These are phyloP conservation scores for Kodamaea neixiangensis DNA, from an alignment of 805 yeast species.

Conservation along the genomic window DNA sequence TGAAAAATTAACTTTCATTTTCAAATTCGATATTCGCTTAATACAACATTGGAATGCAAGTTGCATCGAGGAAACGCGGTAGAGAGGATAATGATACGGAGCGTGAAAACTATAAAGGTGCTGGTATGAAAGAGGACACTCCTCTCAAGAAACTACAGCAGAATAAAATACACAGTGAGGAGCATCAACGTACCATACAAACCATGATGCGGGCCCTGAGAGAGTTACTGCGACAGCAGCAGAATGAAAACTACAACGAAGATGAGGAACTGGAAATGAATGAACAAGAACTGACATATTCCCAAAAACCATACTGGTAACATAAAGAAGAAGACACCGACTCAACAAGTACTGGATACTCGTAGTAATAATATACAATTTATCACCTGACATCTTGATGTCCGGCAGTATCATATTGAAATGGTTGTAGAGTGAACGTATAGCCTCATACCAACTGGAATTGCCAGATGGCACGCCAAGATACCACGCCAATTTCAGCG, in stretches of 20 bases:
- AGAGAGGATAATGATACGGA: too few relatives aligned
- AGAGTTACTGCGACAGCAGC: constrained; percentile 1
- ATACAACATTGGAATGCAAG: too few relatives aligned
- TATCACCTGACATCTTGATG: not conserved
- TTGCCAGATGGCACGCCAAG: too few relatives aligned
- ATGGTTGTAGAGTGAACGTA: too few relatives aligned
- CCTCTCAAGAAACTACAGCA: constrained; percentile 27
- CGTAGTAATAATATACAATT: not conserved
- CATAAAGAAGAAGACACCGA: not conserved
- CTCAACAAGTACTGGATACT: not conserved
- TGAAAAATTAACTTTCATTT: not conserved
- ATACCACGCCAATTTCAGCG: not conserved
- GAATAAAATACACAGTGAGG: constrained; percentile 30
- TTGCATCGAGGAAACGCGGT: not conserved
- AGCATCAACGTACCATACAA: constrained; percentile 30
- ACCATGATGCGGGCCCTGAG: constrained; percentile 34
- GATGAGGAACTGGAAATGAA: not conserved
- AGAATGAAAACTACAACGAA: not conserved
- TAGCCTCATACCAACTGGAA: too few relatives aligned
- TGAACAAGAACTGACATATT: not conserved
- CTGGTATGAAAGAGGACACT: not conserved
- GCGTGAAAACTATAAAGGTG: constrained; percentile 4
- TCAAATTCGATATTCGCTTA: too few relatives aligned
- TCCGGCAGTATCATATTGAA: too few relatives aligned
- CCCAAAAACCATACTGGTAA: constrained; percentile 17